Evolutionary conservation across 768 basidiomycete species (phyloP), one percentile per base, ranked within the genome.

Genomic region (Xerocomus potaroensis): DNA sequence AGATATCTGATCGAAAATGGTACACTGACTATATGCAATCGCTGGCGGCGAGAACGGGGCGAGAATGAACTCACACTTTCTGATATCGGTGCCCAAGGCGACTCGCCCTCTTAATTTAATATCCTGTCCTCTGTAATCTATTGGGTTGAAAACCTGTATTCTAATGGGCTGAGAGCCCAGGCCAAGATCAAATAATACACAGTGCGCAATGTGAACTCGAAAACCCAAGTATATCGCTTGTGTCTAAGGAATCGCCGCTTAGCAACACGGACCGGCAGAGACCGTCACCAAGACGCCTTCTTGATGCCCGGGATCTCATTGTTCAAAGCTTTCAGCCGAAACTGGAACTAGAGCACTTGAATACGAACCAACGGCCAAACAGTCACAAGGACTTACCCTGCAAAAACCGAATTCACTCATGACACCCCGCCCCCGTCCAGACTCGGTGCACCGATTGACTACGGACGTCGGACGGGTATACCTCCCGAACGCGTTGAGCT

Each of bases 331-430:
- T 92, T 88, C 38, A 89, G 58, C 30, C 93, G 80, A 72, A 97
- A 96, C 70, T 94, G 91, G 72, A 78, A 90, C 94, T 48, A 15
- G 40, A 12, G 2, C 18, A 5, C 7, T 8, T 47, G n/a, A 39
- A 18, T 10, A 22, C 7, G 9, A 2, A 4, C 10, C 12, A 32
- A 8, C 12, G 15, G 6, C 24, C 7, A 10, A 31, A 16, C 4
- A 14, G 24, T 35, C 21, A 3, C 30, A 10, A 43, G 29, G 4
- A 69, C 65, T 15, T 58, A 92, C 93, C 59, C 93, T 76, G 58
- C 83, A 90, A 33, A 96, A 64, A 0, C 80, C 91, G 67, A 96
- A 95, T 67, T 94, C 86, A 60, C 84, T 83, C 55, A 97, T 86
- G 26, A 96, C 73, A 44, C 93, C 95, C 50, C 91, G 77, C 7